Percentiles rank a stretch among this genome's conserved stretches.
These are phyloP conservation scores for Primulina tabacum DNA, from an alignment of 257 asterid genomes.

Conservation along the genomic window DNA sequence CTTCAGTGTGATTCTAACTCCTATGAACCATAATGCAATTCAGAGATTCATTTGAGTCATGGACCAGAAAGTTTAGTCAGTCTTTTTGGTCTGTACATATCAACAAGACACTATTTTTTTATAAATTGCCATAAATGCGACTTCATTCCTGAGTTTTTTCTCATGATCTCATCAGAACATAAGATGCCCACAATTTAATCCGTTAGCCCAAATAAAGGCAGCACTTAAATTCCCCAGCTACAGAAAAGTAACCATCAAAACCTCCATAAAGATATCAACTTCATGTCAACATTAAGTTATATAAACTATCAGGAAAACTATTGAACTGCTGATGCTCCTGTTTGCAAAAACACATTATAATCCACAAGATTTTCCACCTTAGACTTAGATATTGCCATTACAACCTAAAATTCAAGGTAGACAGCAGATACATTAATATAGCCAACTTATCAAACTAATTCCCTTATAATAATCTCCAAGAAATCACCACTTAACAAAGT, in stretches of 20 bases:
- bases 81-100: no score
- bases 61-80: no score
- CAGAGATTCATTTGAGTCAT: no score
- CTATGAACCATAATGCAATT: no score
- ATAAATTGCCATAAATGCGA: no score
- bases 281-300: not conserved
- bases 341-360: not conserved
- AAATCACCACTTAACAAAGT: slow-evolving; percentile 26
- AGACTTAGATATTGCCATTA: slow-evolving; percentile 17
- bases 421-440: slow-evolving; percentile 2
- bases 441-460: slow-evolving; percentile 30
- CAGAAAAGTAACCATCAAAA: slow-evolving; percentile 9
- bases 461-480: slow-evolving; percentile 27
- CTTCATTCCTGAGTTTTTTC: no score
- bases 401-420: slow-evolving; percentile 10
- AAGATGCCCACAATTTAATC: not conserved
- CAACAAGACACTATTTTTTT: no score
- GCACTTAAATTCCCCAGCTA: slow-evolving; percentile 16
- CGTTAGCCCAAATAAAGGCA: not conserved
- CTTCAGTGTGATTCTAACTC: no score
- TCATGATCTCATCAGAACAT: no score
- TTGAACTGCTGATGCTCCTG: not conserved
- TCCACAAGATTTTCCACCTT: slow-evolving; percentile 12
- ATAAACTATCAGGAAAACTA: not conserved
- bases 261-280: slow-evolving; percentile 14